phyloP scores from a whole-genome alignment of 1,139 yeast species.

The Magnusiomyces fungicola region DNA sequence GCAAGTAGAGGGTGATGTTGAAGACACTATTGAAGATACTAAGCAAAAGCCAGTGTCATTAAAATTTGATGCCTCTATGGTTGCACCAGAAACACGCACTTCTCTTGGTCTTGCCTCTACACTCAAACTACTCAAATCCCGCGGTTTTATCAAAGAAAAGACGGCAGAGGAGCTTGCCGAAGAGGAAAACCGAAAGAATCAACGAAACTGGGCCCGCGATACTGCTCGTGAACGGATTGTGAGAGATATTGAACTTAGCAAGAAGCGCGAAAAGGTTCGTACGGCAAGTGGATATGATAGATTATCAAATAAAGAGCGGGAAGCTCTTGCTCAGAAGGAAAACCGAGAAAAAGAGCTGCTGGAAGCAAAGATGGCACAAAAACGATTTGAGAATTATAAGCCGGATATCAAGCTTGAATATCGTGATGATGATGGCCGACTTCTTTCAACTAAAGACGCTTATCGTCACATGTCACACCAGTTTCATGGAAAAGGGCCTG shows the following conservation, averaged over 20 bases:
- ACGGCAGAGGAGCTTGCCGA: slow-evolving; percentile 22
- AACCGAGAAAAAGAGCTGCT: slow-evolving; percentile 25
- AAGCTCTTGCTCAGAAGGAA: slow-evolving; percentile 38
- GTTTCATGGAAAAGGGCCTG: slow-evolving; percentile 66
- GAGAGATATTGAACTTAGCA: slow-evolving; percentile 30
- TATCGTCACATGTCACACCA: slow-evolving; percentile 78
- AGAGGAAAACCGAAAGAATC: slow-evolving; percentile 20
- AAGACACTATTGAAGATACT: slow-evolving; percentile 12
- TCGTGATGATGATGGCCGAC: slow-evolving; percentile 64
- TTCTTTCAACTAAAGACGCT: slow-evolving; percentile 65
- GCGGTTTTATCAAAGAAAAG: slow-evolving; percentile 34
- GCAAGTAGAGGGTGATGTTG: slow-evolving; percentile 1
- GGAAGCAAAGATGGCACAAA: slow-evolving; percentile 29
- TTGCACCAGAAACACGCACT: slow-evolving; percentile 32
- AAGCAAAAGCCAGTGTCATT: slow-evolving; percentile 8
- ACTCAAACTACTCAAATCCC: slow-evolving; percentile 44
- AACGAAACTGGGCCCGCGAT: slow-evolving; percentile 27
- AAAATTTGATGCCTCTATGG: slow-evolving; percentile 12
- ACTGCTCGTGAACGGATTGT: slow-evolving; percentile 18
- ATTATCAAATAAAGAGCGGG: slow-evolving; percentile 31
- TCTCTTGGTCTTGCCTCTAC: slow-evolving; percentile 53
- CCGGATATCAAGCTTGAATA: slow-evolving; percentile 62
- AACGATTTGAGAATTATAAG: slow-evolving; percentile 42
- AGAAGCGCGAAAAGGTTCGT: slow-evolving; percentile 31
- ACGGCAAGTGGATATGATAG: slow-evolving; percentile 25